These are phyloP conservation scores for Dianthus caryophyllus DNA, from an alignment of 148 eudicot species.

Conservation along the genomic window DNA sequence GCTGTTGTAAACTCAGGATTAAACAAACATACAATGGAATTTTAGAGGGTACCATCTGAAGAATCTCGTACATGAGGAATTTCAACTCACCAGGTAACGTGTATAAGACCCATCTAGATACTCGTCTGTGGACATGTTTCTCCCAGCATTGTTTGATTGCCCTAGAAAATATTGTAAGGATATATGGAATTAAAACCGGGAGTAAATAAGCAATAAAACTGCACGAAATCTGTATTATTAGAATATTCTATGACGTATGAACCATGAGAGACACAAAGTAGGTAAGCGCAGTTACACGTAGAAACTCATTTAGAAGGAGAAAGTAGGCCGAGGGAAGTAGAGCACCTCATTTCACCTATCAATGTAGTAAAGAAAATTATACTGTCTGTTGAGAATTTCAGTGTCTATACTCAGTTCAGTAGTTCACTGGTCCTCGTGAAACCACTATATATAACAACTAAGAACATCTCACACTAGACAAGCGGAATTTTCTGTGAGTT, in stretches of 20 bases:
- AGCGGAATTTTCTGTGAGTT: not conserved
- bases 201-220: not conserved
- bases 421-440: not conserved
- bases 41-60: not conserved
- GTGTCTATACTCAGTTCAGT: not conserved
- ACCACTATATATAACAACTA: not conserved
- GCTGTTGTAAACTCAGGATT: conserved; percentile 39
- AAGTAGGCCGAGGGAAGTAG: not conserved
- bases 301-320: too few relatives aligned
- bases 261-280: not conserved
- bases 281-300: not conserved
- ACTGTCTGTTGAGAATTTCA: not conserved
- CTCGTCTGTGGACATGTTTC: conserved; percentile 40
- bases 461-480: not conserved
- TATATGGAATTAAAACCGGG: conserved; percentile 6
- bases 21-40: conserved; percentile 16
- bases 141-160: conserved; percentile 39
- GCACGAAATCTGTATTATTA: not conserved
- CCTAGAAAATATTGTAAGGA: conserved; percentile 30
- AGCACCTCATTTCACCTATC: too few relatives aligned
- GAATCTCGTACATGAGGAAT: not conserved
- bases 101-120: conserved; percentile 41
- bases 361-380: too few relatives aligned
- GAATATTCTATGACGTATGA: not conserved
- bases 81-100: conserved; percentile 54